Conservation (phyloP, 129 eudicot genomes). For the Ambrosia artemisiifolia region DNA sequence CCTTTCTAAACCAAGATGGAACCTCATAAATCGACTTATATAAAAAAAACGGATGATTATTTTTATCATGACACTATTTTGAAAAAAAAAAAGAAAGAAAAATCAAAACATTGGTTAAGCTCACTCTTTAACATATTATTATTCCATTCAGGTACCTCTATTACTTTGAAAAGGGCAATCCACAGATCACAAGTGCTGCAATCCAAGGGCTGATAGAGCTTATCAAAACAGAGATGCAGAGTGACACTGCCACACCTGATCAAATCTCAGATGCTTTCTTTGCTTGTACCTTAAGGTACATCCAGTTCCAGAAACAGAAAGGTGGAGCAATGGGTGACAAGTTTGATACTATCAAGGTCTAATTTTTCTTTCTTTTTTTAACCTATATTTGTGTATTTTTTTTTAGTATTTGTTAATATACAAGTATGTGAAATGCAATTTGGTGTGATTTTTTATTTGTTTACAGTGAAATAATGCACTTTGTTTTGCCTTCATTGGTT, state of each 20-base stretch:
- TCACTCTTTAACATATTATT: not conserved
- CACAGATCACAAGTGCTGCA: constrained; percentile 72
- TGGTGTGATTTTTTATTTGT: constrained; percentile 15
- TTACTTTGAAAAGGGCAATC: constrained; percentile 87
- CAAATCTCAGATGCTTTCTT: constrained; percentile 79
- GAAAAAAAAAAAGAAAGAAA: not conserved
- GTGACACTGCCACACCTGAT: constrained; percentile 57
- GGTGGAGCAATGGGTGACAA: constrained; percentile 94
- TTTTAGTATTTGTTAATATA: constrained; percentile 17
- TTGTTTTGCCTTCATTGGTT: constrained; percentile 18
- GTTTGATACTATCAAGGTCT: constrained; percentile 62
- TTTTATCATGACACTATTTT: not conserved
- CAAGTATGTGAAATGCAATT: constrained; percentile 12
- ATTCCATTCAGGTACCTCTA: constrained; percentile 65
- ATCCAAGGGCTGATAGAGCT: constrained; percentile 88
- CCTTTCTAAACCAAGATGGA: too few relatives aligned
- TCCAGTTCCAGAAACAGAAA: constrained; percentile 93
- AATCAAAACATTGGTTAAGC: not conserved
- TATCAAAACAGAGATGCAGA: constrained; percentile 85
- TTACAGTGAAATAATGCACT: not conserved
- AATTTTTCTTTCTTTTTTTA: constrained; percentile 6
- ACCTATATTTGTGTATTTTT: not conserved
- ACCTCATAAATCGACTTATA: too few relatives aligned
- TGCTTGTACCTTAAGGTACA: constrained; percentile 80
- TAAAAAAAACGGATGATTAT: not conserved